Conservation (phyloP, 495 filamentous ascomycete genomes). For the Hypoxylon rickii region DNA sequence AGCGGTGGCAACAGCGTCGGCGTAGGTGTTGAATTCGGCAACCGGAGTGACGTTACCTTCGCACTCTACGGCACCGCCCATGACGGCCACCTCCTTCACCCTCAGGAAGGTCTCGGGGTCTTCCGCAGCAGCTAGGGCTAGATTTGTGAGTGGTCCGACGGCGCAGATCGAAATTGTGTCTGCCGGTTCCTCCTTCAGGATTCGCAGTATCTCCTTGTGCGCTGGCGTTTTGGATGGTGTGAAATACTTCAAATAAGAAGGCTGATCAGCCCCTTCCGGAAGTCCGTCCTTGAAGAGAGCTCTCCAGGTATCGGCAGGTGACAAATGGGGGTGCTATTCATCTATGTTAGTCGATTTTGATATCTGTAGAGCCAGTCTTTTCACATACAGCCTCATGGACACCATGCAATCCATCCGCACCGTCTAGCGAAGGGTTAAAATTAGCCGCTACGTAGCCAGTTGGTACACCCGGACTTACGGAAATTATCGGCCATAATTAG, state of each 20-base stretch:
- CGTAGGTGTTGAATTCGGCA: constrained; percentile 84
- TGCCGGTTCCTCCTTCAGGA: constrained; percentile 75
- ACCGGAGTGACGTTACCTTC: constrained; percentile 81
- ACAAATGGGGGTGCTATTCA: constrained; percentile 81
- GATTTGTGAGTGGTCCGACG: constrained; percentile 87
- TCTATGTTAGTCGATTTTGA: constrained; percentile 8
- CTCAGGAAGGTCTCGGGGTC: constrained; percentile 86
- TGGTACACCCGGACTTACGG: constrained; percentile 59
- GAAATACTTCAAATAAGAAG: constrained; percentile 62
- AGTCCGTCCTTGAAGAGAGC: constrained; percentile 70
- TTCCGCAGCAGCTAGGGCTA: constrained; percentile 83
- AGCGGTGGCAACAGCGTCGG: constrained; percentile 82
- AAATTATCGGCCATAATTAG: constrained; percentile 87
- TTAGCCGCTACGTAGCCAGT: not conserved
- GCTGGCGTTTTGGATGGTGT: constrained; percentile 71
- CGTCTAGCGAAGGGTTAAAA: constrained; percentile 67
- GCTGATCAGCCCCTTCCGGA: constrained; percentile 43
- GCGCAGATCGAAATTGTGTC: constrained; percentile 88
- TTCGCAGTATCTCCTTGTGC: constrained; percentile 82
- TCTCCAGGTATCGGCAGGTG: constrained; percentile 82
- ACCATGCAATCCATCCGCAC: constrained; percentile 86
- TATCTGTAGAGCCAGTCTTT: not conserved
- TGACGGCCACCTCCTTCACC: constrained; percentile 90
- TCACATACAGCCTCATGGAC: constrained; percentile 74
- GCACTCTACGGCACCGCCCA: constrained; percentile 85